These are phyloP conservation scores for Ophiocordyceps australis DNA, from an alignment of 2,329 filamentous ascomycete genomes.

Conservation along the genomic window DNA sequence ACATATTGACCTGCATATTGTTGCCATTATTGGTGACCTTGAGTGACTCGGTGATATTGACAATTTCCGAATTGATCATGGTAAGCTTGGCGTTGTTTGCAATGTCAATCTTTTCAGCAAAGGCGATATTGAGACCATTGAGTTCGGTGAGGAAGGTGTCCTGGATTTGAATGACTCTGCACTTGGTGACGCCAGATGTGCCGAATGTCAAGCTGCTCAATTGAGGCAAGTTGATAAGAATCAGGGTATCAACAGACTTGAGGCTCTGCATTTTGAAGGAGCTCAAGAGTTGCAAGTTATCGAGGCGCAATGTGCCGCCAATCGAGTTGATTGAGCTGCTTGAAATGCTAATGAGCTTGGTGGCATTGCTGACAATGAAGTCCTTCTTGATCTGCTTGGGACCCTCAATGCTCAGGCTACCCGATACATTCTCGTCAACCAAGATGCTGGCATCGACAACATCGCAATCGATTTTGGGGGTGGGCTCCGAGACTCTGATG, in stretches of 20 bases:
- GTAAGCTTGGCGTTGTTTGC: constrained; percentile 79
- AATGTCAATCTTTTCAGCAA: constrained; percentile 59
- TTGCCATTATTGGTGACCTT: constrained; percentile 67
- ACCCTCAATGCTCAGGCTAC: constrained; percentile 43
- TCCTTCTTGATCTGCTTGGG: constrained; percentile 36
- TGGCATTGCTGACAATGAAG: constrained; percentile 42
- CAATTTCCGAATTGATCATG: constrained; percentile 58
- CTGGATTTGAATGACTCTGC: constrained; percentile 52
- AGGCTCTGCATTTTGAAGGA: constrained; percentile 50
- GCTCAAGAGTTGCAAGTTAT: constrained; percentile 49
- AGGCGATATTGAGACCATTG: constrained; percentile 61
- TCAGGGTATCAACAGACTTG: constrained; percentile 44
- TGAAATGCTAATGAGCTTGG: constrained; percentile 39
- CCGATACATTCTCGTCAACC: constrained; percentile 36
- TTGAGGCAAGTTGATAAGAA: constrained; percentile 53
- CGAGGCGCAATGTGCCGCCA: constrained; percentile 49
- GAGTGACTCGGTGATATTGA: constrained; percentile 53
- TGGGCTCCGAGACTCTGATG: constrained; percentile 46
- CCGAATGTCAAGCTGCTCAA: constrained; percentile 31
- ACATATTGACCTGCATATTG: constrained; percentile 52
- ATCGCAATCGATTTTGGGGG: constrained; percentile 44
- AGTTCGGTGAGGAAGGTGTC: constrained; percentile 74
- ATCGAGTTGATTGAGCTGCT: constrained; percentile 46
- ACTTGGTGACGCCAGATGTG: constrained; percentile 41
- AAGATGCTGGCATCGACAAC: constrained; percentile 51